Evolutionary conservation across 306 rosid species (phyloP), one percentile per base, ranked within the genome.

Genomic region (Vachellia pachyceras): DNA sequence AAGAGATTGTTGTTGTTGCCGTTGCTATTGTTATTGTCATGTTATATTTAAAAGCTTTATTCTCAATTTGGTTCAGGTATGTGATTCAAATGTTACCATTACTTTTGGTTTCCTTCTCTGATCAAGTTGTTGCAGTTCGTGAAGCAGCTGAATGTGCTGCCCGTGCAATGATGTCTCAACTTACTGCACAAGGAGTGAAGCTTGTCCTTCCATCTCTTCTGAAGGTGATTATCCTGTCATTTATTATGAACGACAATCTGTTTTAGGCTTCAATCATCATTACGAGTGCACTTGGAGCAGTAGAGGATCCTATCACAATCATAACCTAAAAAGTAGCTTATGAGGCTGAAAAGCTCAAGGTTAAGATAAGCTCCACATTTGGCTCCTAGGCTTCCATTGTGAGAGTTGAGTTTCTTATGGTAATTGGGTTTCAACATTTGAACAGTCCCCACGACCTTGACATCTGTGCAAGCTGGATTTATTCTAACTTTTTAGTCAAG

Each of bases 91-190:
- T 93, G 96, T 87, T 95, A 83, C 98, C 99, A 69, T 61, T 93
- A 61, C 98, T 93, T 50, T 89, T 95, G 91, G 97, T 93, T 82
- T 95, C 96, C 10, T 95, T 95, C 90, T 95, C 98, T 72, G 99
- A 95, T 87, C 99, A 90, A 93, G 99, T 95, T 84, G 89, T 87
- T 69, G 98, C 98, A 33, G 98, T 95, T 71, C 97, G 99, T 76
- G 99, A 95, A 29, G 98, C 93, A 85, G 94, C 98, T 63, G 99
- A 95, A 85, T 71, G 98, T 84, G 98, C 99, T 35, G 99, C 99
- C 67, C 99, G 99, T 61, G 95, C 99, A 84, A 95, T 93, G 99
- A 95, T 95, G 99, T 88, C 99, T 60, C 97, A 91, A 77, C 99
- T 95, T 87, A 93, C 86, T 76, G 97, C 96, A 73, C 97, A 93